These are phyloP conservation scores for Diplocarpon mali DNA, from an alignment of 2,329 filamentous ascomycete genomes.

Conservation along the genomic window DNA sequence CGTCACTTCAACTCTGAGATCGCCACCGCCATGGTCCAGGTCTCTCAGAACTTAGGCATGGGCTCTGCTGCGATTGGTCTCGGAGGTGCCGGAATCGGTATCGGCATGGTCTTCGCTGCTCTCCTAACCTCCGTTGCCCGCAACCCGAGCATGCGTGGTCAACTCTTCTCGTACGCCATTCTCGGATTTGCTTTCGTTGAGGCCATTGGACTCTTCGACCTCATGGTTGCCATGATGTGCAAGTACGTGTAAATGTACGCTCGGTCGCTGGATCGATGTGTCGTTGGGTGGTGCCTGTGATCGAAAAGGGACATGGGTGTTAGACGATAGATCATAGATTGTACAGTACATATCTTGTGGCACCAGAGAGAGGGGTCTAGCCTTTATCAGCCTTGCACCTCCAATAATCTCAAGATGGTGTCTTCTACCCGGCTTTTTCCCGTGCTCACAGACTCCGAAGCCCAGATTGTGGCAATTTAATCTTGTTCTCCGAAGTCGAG, in stretches of 20 bases:
- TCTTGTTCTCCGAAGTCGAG: background rate
- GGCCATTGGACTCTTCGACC: conserved; percentile 80
- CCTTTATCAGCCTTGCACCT: background rate
- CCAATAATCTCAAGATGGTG: background rate
- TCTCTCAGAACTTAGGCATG: conserved; percentile 86
- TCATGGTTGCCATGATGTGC: conserved; percentile 90
- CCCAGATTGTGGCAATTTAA: background rate
- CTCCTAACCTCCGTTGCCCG: conserved; percentile 83
- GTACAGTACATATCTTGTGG: conserved; percentile 14
- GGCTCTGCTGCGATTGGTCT: conserved; percentile 84
- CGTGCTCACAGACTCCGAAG: background rate
- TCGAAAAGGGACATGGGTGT: conserved; percentile 1
- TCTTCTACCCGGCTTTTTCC: background rate
- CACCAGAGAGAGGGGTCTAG: conserved; percentile 10
- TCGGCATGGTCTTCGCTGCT: conserved; percentile 86
- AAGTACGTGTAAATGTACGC: conserved; percentile 51
- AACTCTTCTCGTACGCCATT: conserved; percentile 95
- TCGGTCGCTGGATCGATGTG: too few species aligned
- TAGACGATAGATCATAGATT: conserved; percentile 9
- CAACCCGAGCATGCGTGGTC: conserved; percentile 88
- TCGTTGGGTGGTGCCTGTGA: background rate
- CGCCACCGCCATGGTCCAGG: conserved; percentile 78
- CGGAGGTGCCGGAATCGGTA: conserved; percentile 87
- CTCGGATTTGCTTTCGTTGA: conserved; percentile 92
- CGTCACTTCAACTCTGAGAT: conserved; percentile 83